Evolutionary conservation across 176 grass and related monocot species (phyloP), one percentile per base, ranked within the genome.

Genomic region (Bromus sterilis): DNA sequence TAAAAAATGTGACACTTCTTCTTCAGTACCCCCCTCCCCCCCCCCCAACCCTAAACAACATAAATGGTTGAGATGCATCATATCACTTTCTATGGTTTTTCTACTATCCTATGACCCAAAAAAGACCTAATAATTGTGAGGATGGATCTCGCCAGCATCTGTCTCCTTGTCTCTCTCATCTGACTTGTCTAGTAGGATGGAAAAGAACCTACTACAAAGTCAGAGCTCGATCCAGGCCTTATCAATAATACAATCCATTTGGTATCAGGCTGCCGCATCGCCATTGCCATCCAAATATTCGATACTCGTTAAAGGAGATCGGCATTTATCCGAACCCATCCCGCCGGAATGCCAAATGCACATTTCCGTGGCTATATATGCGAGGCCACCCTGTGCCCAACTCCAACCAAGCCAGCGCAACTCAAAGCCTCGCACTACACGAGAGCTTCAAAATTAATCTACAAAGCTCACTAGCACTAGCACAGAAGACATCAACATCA

Each of bases 351-450:
- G n/a, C n/a, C n/a, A n/a, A n/a, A n/a, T 37, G 26, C 64, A 71
- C 61, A 68, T 53, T 58, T 62, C 82, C 31, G 76, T 59, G 87
- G 51, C 82, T 90, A 90, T 90, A 86, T 90, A 90, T 67, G 69
- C 35, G 66, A 31, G 1, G 36, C 26, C 16, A 53, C 15, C 4
- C 46, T 6, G n/a, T 43, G 31, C 56, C 16, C 48, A 32, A n/a
- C 72, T 16, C 26, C 29, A 66, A 57, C 57, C 67, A 66, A 74
- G 76, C 58, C 75, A 66, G 56, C 73, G 72, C 42, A 26, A 6
- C 12, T 69, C 66, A 69, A 53, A 49, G 25, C n/a, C 26, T 37
- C 37, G 24, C n/a, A n/a, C n/a, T n/a, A n/a, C 61, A 39, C 57
- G 20, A 2, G 33, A 34, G 33, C 55, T 60, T 48, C n/a, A n/a